Evolutionary conservation across 225 moss, liverwort and hornwort species (phyloP).

Genomic region (Pseudoscleropodium purum): DNA sequence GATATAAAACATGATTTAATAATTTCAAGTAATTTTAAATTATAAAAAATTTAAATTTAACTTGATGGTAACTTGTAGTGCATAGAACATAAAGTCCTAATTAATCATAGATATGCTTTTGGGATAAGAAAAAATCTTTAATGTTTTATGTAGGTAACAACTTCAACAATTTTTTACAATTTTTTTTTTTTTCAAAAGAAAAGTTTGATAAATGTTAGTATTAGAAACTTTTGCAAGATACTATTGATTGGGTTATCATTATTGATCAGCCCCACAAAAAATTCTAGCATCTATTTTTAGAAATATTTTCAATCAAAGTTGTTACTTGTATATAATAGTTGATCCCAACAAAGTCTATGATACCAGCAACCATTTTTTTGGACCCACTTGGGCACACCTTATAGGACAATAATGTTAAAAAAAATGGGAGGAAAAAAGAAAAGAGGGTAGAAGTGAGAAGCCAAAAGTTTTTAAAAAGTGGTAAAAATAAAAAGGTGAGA

Average conservation of each 20-base stretch:
- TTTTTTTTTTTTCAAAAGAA: background rate
- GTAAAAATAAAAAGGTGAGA: background rate
- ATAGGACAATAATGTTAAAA: background rate
- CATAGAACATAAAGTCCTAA: background rate
- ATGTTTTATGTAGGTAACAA: background rate
- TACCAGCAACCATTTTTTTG: background rate
- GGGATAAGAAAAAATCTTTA: too few relatives aligned
- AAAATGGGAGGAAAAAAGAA: accelerated
- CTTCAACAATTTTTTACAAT: background rate
- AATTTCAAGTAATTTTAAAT: background rate
- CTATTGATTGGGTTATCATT: accelerated
- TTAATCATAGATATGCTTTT: background rate
- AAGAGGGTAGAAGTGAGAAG: accelerated
- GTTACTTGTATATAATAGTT: background rate
- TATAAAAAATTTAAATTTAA: background rate
- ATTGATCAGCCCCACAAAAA: accelerated
- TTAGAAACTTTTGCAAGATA: background rate
- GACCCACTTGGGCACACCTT: background rate
- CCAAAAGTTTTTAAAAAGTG: too few relatives aligned
- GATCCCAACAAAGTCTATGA: background rate
- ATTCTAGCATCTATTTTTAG: background rate
- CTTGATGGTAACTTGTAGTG: accelerated
- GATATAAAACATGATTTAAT: background rate
- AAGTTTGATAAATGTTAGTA: background rate
- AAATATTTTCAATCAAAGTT: background rate